Percentiles rank a stretch among this genome's conserved stretches.
Conservation (phyloP, 805 yeast species). For the Schwanniomyces polymorphus region DNA sequence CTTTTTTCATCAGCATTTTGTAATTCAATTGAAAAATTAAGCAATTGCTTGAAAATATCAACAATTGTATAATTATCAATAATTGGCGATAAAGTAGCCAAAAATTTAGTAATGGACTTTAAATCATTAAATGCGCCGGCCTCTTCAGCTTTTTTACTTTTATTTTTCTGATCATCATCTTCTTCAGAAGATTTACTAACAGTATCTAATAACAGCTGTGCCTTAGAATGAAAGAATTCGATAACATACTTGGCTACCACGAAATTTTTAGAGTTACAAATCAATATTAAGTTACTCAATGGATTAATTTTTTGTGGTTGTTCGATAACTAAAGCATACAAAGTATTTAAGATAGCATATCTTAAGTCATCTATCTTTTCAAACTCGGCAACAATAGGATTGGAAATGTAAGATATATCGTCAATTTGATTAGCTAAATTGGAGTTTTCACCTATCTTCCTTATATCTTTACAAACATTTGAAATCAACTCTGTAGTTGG, state of each 20-base stretch:
- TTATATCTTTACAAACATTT: constrained; percentile 45
- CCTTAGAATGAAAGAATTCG: constrained; percentile 64
- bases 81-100: constrained; percentile 66
- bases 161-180: constrained; percentile 8
- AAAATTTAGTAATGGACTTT: constrained; percentile 69
- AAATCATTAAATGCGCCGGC: constrained; percentile 69
- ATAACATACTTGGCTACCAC: constrained; percentile 68
- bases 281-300: constrained; percentile 65
- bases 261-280: constrained; percentile 63
- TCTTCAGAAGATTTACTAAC: constrained; percentile 11
- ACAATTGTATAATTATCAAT: constrained; percentile 44
- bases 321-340: constrained; percentile 71
- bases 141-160: constrained; percentile 23
- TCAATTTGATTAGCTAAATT: constrained; percentile 40
- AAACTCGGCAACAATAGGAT: constrained; percentile 64
- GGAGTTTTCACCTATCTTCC: constrained; percentile 44
- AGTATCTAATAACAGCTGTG: constrained; percentile 54
- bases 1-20: constrained; percentile 42
- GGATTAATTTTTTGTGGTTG: constrained; percentile 88
- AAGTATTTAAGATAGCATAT: constrained; percentile 56
- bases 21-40: constrained; percentile 56
- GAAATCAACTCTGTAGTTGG: constrained; percentile 41
- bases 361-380: constrained; percentile 63
- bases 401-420: constrained; percentile 64
- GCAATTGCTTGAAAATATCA: constrained; percentile 51